Conservation (phyloP, 2,329 filamentous ascomycete species). For the Colletotrichum kahawae region DNA sequence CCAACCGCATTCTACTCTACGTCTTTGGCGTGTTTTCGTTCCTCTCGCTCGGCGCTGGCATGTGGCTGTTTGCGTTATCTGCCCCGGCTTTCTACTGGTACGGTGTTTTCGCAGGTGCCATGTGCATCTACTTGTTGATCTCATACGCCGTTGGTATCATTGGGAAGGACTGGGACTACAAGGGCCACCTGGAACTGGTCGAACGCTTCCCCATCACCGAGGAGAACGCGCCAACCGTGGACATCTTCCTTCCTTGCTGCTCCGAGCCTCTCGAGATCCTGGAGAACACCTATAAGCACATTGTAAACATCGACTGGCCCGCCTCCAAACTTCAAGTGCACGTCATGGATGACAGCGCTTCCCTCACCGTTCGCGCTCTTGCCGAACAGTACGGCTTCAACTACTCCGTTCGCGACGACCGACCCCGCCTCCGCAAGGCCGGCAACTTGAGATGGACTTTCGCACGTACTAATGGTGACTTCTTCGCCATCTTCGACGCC, state of each 20-base stretch:
- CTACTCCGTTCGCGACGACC: constrained; percentile 45
- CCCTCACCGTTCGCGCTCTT: constrained; percentile 32
- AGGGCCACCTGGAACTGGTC: constrained; percentile 34
- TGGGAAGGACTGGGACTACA: constrained; percentile 42
- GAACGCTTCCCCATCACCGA: constrained; percentile 35
- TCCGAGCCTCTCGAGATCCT: constrained; percentile 45
- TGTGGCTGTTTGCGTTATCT: constrained; percentile 46
- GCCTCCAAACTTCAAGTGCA: constrained; percentile 38
- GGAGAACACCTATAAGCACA: constrained; percentile 40
- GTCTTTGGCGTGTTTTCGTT: constrained; percentile 44
- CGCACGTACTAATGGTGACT: constrained; percentile 40
- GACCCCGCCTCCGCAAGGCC: constrained; percentile 45
- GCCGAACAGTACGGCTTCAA: constrained; percentile 39
- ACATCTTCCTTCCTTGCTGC: constrained; percentile 46
- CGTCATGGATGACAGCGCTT: constrained; percentile 44
- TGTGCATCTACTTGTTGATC: constrained; percentile 45
- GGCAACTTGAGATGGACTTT: constrained; percentile 48
- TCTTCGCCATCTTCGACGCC: constrained; percentile 46
- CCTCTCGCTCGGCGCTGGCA: constrained; percentile 42
- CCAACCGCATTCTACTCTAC: constrained; percentile 44
- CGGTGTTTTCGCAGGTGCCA: constrained; percentile 39
- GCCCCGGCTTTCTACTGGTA: constrained; percentile 41
- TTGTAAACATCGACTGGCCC: constrained; percentile 40
- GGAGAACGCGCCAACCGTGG: constrained; percentile 40
- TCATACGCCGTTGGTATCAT: constrained; percentile 44